phyloP scores from a whole-genome alignment of 2,329 filamentous ascomycete species.

The Pyrenochaeta sp. region DNA sequence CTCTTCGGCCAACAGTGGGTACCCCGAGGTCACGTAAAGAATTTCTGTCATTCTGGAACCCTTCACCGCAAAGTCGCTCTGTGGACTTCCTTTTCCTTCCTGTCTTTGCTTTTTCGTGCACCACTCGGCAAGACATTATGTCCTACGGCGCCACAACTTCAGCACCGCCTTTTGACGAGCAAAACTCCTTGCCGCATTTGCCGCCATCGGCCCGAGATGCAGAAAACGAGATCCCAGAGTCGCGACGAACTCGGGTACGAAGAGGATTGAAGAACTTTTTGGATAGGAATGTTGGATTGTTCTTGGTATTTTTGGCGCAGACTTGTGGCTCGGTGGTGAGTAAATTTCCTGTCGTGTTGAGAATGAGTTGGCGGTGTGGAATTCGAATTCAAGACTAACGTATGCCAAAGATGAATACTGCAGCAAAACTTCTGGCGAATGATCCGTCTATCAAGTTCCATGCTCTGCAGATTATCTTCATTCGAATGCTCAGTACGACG shows the following conservation, averaged over 20 bases:
- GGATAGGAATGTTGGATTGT: constrained; percentile 30
- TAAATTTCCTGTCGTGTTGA: neutral
- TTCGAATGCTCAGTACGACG: constrained; percentile 76
- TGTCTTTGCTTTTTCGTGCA: neutral
- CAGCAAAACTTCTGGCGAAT: constrained; percentile 34
- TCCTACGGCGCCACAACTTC: constrained; percentile 17
- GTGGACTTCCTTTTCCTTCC: neutral
- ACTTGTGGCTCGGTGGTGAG: constrained; percentile 49
- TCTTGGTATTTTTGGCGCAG: constrained; percentile 33
- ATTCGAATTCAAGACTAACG: constrained; percentile 1
- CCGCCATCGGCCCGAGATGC: constrained; percentile 12
- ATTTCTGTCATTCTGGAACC: no score
- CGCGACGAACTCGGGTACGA: constrained; percentile 2
- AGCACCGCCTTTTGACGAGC: constrained; percentile 3
- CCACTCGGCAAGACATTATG: constrained; percentile 10
- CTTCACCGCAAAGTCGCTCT: no score
- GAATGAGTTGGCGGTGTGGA: neutral
- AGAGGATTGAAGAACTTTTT: constrained; percentile 22
- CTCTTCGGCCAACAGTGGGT: no score
- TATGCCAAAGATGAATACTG: constrained; percentile 28
- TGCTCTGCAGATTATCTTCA: constrained; percentile 70
- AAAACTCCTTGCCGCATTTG: constrained; percentile 2
- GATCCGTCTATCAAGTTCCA: constrained; percentile 35
- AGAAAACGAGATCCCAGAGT: constrained; percentile 4
- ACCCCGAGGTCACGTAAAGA: no score